Percentiles rank a stretch among this genome's conserved stretches.
Evolutionary conservation across 306 rosid species (phyloP).

Genomic region (Cucurbita maxima): DNA sequence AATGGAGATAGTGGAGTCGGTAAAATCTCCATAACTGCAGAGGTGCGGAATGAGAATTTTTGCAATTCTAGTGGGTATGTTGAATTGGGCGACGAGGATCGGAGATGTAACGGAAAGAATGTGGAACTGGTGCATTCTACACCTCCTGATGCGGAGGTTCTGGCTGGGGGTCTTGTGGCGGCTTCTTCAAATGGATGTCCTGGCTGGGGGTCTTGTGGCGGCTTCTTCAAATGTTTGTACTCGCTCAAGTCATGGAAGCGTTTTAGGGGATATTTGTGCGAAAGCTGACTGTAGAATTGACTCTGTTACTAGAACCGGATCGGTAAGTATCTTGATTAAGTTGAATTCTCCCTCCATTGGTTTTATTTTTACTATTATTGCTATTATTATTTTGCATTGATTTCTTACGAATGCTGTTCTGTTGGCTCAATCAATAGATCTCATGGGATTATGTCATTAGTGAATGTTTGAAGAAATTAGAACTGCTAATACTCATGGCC

Average conservation of each 20-base stretch:
- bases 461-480: not conserved
- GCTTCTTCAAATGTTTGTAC: slow-evolving; percentile 1
- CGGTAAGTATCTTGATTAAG: slow-evolving; percentile 15
- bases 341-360: not conserved
- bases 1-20: not conserved
- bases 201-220: not conserved
- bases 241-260: not conserved
- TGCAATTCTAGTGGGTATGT: not conserved
- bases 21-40: not conserved
- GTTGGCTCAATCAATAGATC: not conserved
- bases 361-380: not conserved
- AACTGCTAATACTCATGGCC: not conserved
- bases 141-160: slow-evolving; percentile 21
- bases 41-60: not conserved
- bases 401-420: not conserved
- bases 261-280: not conserved
- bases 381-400: not conserved
- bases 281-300: not conserved
- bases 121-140: slow-evolving; percentile 13
- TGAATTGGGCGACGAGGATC: not conserved
- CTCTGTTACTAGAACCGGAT: slow-evolving; percentile 15
- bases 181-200: not conserved
- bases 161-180: not conserved
- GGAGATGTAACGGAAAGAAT: not conserved
- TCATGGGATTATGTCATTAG: not conserved